These are phyloP conservation scores for Tricholomella constricta DNA, from an alignment of 768 basidiomycete species.

Conservation along the genomic window DNA sequence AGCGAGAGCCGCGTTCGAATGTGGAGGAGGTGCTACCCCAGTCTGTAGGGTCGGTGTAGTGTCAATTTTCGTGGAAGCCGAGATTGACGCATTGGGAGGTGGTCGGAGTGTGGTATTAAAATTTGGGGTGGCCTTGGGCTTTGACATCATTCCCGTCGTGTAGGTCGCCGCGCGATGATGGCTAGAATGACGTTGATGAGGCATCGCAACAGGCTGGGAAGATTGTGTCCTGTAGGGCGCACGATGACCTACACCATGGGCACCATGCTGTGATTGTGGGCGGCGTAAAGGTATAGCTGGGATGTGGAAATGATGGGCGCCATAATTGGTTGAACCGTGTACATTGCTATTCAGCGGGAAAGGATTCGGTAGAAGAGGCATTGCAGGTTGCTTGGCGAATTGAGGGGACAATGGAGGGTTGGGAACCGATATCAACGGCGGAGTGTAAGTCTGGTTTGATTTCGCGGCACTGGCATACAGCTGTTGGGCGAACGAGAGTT, in stretches of 20 bases:
- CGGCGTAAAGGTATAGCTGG: neutral
- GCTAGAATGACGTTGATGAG: neutral
- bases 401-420: neutral
- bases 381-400: neutral
- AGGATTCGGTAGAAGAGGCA: slow-evolving; percentile 4
- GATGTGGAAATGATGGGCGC: neutral
- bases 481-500: slow-evolving; percentile 16
- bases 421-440: neutral
- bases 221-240: slow-evolving; percentile 11
- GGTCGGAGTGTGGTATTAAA: slow-evolving; percentile 13
- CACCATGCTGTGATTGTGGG: neutral
- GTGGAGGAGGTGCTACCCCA: slow-evolving; percentile 5
- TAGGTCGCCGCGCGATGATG: slow-evolving; percentile 13
- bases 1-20: neutral
- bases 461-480: slow-evolving; percentile 17
- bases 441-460: neutral
- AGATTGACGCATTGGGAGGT: neutral
- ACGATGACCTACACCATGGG: neutral
- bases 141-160: slow-evolving; percentile 1
- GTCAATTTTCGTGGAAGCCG: neutral
- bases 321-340: neutral
- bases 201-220: slow-evolving; percentile 1
- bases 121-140: neutral
- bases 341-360: neutral
- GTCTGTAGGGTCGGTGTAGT: slow-evolving; percentile 4